Evolutionary conservation across 371 early-diverging fungal genomes (phyloP), one percentile per base, ranked within the genome.

Genomic region (Rhizopus arrhizus): DNA sequence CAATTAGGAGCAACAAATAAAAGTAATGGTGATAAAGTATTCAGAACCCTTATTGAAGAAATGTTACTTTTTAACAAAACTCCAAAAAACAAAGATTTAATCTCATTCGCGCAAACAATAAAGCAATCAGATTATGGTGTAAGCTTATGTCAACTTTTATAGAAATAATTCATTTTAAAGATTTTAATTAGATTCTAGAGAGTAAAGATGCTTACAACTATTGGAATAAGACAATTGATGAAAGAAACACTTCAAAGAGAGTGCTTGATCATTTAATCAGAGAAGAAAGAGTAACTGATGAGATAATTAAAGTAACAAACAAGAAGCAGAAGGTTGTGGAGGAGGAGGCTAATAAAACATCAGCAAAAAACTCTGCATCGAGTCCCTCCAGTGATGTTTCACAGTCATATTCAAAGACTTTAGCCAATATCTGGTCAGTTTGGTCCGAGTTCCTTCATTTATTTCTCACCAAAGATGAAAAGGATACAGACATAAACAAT

Each of bases 391-490:
- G n/a, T n/a, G n/a, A n/a, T n/a, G n/a, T n/a, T n/a, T n/a, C n/a
- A n/a, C n/a, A n/a, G n/a, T n/a, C n/a, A n/a, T n/a, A n/a, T n/a
- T n/a, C n/a, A n/a, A n/a, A n/a, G n/a, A n/a, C n/a, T n/a, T n/a
- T n/a, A n/a, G 36, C 36, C 6, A 36, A 38, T 48, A 57, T 38
- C 34, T 56, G 56, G 56, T 12, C 35, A 8, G 31, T 46, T 46
- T 56, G 56, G 35, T 15, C 56, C 34, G 46, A 33, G 16, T 56
- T 56, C 12, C 45, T 56, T 4, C 16, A 36, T 33, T 35, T 15
- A 45, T 34, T 56, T 13, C 10, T 45, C 45, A 16, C 32, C 22
- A 33, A 56, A n/a, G 36, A 56, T 4, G 56, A 13, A 32, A 43
- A 56, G 34, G 15, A 53, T 53, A 12, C 9, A 22, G 4, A 34